These are phyloP conservation scores for Geranium rotundifolium DNA, from an alignment of 345 rosid species.

Conservation along the genomic window DNA sequence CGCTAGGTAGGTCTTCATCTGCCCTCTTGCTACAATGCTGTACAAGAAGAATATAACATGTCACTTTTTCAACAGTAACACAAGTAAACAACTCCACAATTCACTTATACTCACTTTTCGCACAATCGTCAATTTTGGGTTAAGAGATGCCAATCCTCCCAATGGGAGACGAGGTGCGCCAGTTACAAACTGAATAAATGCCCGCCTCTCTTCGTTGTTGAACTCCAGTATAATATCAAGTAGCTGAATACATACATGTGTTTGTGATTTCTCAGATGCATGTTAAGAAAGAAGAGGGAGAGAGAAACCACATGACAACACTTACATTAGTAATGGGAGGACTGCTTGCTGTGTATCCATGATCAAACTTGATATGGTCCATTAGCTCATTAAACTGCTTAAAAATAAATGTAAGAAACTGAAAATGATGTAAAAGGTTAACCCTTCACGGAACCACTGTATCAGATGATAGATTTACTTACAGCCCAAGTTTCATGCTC, in stretches of 20 bases:
- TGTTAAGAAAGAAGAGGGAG: slow-evolving; percentile 5
- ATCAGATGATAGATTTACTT: slow-evolving; percentile 17
- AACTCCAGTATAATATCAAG: slow-evolving; percentile 74
- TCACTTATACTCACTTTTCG: slow-evolving; percentile 46
- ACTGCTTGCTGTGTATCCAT: slow-evolving; percentile 95
- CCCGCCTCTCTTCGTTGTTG: slow-evolving; percentile 44
- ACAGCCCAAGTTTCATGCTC: slow-evolving; percentile 65
- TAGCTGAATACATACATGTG: slow-evolving; percentile 32
- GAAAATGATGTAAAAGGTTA: slow-evolving; percentile 3
- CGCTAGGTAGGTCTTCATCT: slow-evolving; percentile 81
- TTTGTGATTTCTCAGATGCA: slow-evolving; percentile 7
- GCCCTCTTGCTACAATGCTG: slow-evolving; percentile 64
- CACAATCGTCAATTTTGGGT: slow-evolving; percentile 85
- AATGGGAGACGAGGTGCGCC: slow-evolving; percentile 94
- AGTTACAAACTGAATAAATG: slow-evolving; percentile 87
- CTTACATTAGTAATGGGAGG: slow-evolving; percentile 62
- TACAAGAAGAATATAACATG: background rate
- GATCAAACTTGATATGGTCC: slow-evolving; percentile 94
- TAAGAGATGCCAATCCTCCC: slow-evolving; percentile 81
- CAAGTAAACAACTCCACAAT: background rate
- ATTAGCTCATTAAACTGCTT: slow-evolving; percentile 61
- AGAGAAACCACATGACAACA: slow-evolving; percentile 1
- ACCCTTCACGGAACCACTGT: background rate
- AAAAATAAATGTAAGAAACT: background rate
- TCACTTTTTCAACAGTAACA: background rate